These are phyloP conservation scores for Verticillium longisporum DNA, from an alignment of 2,329 filamentous ascomycete species.

Conservation along the genomic window DNA sequence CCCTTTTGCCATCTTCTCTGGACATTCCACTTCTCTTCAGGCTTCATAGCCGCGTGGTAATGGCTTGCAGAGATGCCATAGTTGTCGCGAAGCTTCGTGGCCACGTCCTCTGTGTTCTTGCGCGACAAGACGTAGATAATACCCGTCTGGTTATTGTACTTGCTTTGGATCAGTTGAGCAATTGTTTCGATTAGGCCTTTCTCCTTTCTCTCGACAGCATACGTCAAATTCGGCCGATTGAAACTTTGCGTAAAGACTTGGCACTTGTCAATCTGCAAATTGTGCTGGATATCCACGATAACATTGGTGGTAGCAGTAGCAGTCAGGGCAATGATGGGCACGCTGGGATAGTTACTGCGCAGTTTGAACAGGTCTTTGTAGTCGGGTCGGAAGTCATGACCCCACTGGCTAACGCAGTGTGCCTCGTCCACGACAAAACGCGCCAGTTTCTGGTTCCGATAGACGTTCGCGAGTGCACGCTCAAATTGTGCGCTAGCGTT, in stretches of 20 bases:
- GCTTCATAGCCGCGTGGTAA: slow-evolving; percentile 76
- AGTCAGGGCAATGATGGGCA: slow-evolving; percentile 91
- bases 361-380: slow-evolving; percentile 82
- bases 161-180: slow-evolving; percentile 60
- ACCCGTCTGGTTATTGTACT: slow-evolving; percentile 67
- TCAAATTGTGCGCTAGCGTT: slow-evolving; percentile 69
- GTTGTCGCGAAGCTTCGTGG: slow-evolving; percentile 54
- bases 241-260: slow-evolving; percentile 86
- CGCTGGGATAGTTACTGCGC: slow-evolving; percentile 62
- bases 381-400: slow-evolving; percentile 93
- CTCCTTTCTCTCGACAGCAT: slow-evolving; percentile 70
- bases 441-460: slow-evolving; percentile 66
- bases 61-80: slow-evolving; percentile 67
- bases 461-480: slow-evolving; percentile 58
- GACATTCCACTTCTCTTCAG: slow-evolving; percentile 60
- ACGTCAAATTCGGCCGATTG: slow-evolving; percentile 90
- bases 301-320: slow-evolving; percentile 93
- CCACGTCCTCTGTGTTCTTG: slow-evolving; percentile 74
- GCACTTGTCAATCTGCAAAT: slow-evolving; percentile 75
- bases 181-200: slow-evolving; percentile 34
- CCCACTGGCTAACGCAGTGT: slow-evolving; percentile 99
- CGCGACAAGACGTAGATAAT: slow-evolving; percentile 92
- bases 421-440: slow-evolving; percentile 96
- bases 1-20: slow-evolving; percentile 82
- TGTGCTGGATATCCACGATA: slow-evolving; percentile 84